phyloP scores from a whole-genome alignment of 345 rosid genomes.

The rapeseed (Brassica napus) region DNA sequence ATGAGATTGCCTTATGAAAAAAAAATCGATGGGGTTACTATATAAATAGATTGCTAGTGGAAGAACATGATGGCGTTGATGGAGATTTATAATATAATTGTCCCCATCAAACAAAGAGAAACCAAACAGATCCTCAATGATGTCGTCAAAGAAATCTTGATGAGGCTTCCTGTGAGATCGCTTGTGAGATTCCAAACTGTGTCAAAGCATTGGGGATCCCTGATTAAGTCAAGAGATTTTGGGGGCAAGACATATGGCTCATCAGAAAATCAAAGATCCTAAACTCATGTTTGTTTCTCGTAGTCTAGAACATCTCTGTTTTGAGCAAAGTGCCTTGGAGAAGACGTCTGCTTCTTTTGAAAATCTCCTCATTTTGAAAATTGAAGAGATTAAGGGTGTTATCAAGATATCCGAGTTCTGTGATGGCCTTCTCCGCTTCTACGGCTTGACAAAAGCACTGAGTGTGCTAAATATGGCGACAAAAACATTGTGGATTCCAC shows the following conservation, averaged over 20 bases:
- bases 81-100: neutral
- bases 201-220: neutral
- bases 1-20: too few relatives aligned
- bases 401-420: neutral
- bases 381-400: neutral
- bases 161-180: neutral
- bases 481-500: neutral
- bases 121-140: neutral
- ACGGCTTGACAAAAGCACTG: neutral
- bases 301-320: neutral
- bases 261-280: neutral
- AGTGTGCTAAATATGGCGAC: neutral
- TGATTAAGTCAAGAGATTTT: neutral
- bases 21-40: too few relatives aligned
- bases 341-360: neutral
- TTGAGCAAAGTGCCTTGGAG: neutral
- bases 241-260: neutral
- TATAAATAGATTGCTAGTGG: neutral
- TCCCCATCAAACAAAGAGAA: neutral
- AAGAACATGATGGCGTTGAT: neutral
- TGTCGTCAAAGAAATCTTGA: neutral
- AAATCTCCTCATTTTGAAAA: neutral
- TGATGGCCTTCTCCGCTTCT: slow-evolving; percentile 14
- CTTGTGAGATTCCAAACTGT: neutral
- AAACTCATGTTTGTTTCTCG: neutral